Base-by-base conservation (phyloP, 257 asterid species). In the Coffea eugenioides region DNA sequence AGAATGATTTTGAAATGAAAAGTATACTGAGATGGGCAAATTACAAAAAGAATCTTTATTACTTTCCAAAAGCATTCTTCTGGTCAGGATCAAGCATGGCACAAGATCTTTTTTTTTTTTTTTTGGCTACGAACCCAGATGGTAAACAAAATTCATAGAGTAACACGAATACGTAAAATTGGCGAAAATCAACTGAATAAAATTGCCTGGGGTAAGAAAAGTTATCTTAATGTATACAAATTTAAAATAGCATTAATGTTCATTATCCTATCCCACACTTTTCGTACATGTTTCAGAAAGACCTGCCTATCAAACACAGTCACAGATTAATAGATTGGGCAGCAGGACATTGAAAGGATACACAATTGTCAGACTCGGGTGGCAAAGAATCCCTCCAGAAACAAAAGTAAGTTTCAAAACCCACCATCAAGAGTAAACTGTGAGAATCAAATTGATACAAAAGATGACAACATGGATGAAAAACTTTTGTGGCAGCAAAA, bases 381-480 rank as follows among this genome's bases (percentile, higher is more conserved):
- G 23, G 3, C 25, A 16, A 31, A 52, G 2, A 21, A 59, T 59
- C 4, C 31, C 66, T 59, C 66, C 66, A 59, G 66, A 59, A 59
- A 59, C 12, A 59, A 21, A 59, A 59, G 66, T 21, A 21, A 46
- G 23, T 10, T 21, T 59, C 12, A 12, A 57, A 59, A 59, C 23
- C 66, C 66, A 7, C 66, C 6, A 21, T 0, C 23, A 59, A 27
- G 31, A 23, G 31, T 7, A 3, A 59, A 21, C 66, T 21, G 62
- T 21, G 66, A 51, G 64, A 31, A 73, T 34, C 77, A 31, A 48
- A 62, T 48, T 11, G 36, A 49, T 36, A 18, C 56, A 72, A 48
- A 79, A 80, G 43, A 62, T 66, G 73, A 41, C 71, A 72, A 49
- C 31, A 31, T 23, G 7, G 71, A 39, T 8, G 34, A 80, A 80